A percentile compares a stretch with the other conserved stretches of the same genome.
Conservation (phyloP, 176 grass and related monocot species). For the Zoysia pacifica region DNA sequence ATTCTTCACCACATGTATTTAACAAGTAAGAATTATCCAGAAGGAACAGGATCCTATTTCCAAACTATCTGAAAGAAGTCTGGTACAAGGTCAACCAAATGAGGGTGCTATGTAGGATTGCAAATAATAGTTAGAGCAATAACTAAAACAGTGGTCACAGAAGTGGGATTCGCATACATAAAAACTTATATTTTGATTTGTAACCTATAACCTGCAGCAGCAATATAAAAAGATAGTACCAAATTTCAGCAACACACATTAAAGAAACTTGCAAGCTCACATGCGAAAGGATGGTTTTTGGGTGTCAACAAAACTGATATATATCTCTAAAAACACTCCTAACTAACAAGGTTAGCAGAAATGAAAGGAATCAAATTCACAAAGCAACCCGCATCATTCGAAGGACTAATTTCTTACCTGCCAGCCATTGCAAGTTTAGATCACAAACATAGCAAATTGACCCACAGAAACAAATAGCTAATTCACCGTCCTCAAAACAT, state of each 20-base stretch:
- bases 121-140: neutral
- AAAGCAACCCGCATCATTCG: neutral
- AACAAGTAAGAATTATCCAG: conserved; percentile 8
- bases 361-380: neutral
- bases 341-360: neutral
- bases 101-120: neutral
- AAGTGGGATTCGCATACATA: neutral
- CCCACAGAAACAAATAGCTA: neutral
- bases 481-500: neutral
- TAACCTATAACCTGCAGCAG: neutral
- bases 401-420: neutral
- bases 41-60: conserved; percentile 10
- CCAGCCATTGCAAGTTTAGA: neutral
- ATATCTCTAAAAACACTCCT: neutral
- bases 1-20: conserved; percentile 18
- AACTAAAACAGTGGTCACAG: neutral
- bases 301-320: conserved; percentile 12
- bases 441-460: neutral
- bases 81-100: neutral
- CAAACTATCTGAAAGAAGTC: neutral
- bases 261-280: no score
- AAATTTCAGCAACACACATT: neutral
- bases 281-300: neutral
- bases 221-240: neutral
- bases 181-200: conserved; percentile 6